Percentiles rank a stretch among this genome's conserved stretches.
phyloP scores from a whole-genome alignment of 2,329 filamentous ascomycete species.

The Phymatotrichopsis omnivora region DNA sequence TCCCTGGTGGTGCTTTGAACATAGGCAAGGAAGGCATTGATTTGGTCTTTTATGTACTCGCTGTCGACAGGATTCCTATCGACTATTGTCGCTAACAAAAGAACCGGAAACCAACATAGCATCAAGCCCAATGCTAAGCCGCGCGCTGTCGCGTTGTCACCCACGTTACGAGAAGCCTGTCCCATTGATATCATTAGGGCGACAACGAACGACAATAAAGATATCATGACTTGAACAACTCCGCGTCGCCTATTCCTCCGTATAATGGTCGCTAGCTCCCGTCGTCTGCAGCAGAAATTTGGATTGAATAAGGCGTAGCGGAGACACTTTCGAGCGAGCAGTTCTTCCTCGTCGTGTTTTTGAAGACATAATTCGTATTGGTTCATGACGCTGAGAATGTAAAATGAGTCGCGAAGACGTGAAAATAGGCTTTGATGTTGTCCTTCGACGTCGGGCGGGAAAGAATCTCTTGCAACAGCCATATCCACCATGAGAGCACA shows the following conservation, averaged over 20 bases:
- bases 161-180: slow-evolving; percentile 33
- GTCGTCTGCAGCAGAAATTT: slow-evolving; percentile 30
- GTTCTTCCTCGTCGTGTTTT: slow-evolving; percentile 16
- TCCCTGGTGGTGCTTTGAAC: too few species aligned
- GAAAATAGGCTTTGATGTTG: too few species aligned
- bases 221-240: slow-evolving; percentile 36
- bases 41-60: too few species aligned
- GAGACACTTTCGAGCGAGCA: slow-evolving; percentile 23
- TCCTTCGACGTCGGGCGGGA: slow-evolving; percentile 6
- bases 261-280: slow-evolving; percentile 36
- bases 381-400: slow-evolving; percentile 39
- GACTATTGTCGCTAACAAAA: slow-evolving; percentile 40
- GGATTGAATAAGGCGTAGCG: slow-evolving; percentile 27
- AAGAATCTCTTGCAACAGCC: slow-evolving; percentile 18
- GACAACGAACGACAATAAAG: slow-evolving; percentile 38
- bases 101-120: slow-evolving; percentile 40
- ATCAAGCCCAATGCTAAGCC: slow-evolving; percentile 39
- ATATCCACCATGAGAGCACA: slow-evolving; percentile 33
- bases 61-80: slow-evolving; percentile 41
- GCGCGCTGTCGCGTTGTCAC: slow-evolving; percentile 38
- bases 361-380: slow-evolving; percentile 35
- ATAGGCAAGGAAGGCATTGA: too few species aligned
- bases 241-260: slow-evolving; percentile 38
- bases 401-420: slow-evolving; percentile 37
- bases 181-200: slow-evolving; percentile 28